Base-by-base conservation (phyloP, 2,329 filamentous ascomycete species). In the Metarhizium album region DNA sequence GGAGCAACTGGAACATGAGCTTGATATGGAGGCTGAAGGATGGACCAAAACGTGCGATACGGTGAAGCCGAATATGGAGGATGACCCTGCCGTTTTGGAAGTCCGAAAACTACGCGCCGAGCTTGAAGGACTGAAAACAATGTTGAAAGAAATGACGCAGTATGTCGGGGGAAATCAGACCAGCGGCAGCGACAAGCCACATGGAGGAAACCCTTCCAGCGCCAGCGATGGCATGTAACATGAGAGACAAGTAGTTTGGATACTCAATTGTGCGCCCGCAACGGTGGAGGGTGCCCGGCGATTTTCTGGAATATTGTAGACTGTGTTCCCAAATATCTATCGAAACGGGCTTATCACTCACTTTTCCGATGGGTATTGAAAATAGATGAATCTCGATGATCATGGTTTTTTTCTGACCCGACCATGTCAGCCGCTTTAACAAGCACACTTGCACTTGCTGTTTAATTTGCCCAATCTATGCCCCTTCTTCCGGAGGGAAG, bases 11-110 rank as follows among this genome's bases (percentile, higher is more conserved):
- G 69, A 74, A 8, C 73, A 73, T 6, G 78, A 86, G 48, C 64
- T 91, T 20, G 86, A 95, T 62, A 87, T 94, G 60, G 87, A 95
- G 61, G 74, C 79, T 1, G 87, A 91, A 54, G 88, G 86, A 0
- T 98, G 93, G 93, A 74, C 78, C 35, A 89, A 93, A 74, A 83
- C 78, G 51, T 90, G 95, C 2, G 75, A 82, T 47, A 70, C 74
- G n/a, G 84, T 80, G 22, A 87, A 82, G 64, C 86, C 90, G 1
- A 89, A 97, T 64, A 79, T 97, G 4, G 85, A 89, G 59, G 79
- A 84, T 31, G 89, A 96, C 55, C 79, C 78, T 11, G 82, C 85
- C 1, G 81, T 88, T n/a, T 55, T 85, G 23, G 89, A 95, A 64
- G 72, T 84, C 27, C 70, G 69, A 58, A 74, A 77, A 62, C 67